Conservation (phyloP, 331 rosid species). For the Arachis monticola region DNA sequence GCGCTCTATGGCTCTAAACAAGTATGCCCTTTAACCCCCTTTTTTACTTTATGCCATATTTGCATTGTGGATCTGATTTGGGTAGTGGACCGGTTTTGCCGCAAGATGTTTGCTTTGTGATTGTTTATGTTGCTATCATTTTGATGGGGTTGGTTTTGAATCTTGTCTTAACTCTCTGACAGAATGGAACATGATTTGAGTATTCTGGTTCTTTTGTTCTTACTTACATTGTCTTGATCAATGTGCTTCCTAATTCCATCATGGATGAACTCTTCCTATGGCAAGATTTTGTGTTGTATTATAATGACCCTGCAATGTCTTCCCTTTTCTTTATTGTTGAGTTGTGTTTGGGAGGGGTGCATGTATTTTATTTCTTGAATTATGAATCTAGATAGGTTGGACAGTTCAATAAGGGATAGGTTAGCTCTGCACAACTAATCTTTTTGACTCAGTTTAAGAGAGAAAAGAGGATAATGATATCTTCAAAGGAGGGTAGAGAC, state of each 20-base stretch:
- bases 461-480: no score
- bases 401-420: no score
- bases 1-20: conserved; percentile 48
- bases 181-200: neutral
- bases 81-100: conserved; percentile 10
- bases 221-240: no score
- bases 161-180: neutral
- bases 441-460: no score
- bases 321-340: neutral
- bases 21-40: conserved; percentile 31
- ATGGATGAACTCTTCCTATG: neutral
- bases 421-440: no score
- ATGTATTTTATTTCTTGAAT: no score
- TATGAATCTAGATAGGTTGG: neutral
- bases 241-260: neutral
- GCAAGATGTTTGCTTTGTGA: conserved; percentile 3
- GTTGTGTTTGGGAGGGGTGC: no score
- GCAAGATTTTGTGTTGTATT: neutral
- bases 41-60: neutral
- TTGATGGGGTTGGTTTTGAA: neutral
- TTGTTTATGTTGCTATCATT: neutral
- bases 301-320: neutral
- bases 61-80: conserved; percentile 20
- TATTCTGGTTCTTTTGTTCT: conserved; percentile 6
- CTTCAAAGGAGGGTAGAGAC: no score